Percentiles rank a stretch among this genome's conserved stretches.
Conservation (phyloP, 352 stramenopile species). For the Pythium grandisporangium region DNA sequence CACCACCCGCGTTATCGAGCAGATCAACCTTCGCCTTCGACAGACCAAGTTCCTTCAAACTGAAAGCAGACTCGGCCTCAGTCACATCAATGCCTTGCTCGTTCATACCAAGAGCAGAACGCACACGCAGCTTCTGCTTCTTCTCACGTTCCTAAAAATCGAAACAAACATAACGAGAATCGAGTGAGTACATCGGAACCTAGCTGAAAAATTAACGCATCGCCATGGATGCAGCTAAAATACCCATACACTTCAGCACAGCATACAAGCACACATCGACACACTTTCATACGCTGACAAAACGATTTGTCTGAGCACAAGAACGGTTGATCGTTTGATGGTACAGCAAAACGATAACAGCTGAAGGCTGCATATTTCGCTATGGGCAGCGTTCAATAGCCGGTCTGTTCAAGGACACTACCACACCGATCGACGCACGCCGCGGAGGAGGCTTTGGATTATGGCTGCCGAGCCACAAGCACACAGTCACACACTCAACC, state of each 20-base stretch:
- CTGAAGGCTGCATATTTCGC: slow-evolving; percentile 85
- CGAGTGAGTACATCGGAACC: too few species aligned
- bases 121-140: slow-evolving; percentile 79
- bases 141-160: slow-evolving; percentile 66
- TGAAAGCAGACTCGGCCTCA: slow-evolving; percentile 75
- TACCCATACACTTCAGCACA: neutral
- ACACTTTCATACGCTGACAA: slow-evolving; percentile 7
- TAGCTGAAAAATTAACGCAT: slow-evolving; percentile 3
- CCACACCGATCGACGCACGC: slow-evolving; percentile 33
- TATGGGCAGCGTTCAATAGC: slow-evolving; percentile 87
- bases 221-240: neutral
- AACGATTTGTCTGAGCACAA: slow-evolving; percentile 79
- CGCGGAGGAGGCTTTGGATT: slow-evolving; percentile 79
- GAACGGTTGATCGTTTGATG: slow-evolving; percentile 80
- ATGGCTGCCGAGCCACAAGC: slow-evolving; percentile 22
- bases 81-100: slow-evolving; percentile 76
- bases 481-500: too few species aligned
- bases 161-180: slow-evolving; percentile 1
- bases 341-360: slow-evolving; percentile 68
- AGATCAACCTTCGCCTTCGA: slow-evolving; percentile 72
- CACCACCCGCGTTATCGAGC: slow-evolving; percentile 54
- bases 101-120: slow-evolving; percentile 75
- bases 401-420: slow-evolving; percentile 89
- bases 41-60: slow-evolving; percentile 64
- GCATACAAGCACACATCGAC: slow-evolving; percentile 11